Evolutionary conservation across 306 rosid genomes (phyloP).

Genomic region (Dryas alaskensis): DNA sequence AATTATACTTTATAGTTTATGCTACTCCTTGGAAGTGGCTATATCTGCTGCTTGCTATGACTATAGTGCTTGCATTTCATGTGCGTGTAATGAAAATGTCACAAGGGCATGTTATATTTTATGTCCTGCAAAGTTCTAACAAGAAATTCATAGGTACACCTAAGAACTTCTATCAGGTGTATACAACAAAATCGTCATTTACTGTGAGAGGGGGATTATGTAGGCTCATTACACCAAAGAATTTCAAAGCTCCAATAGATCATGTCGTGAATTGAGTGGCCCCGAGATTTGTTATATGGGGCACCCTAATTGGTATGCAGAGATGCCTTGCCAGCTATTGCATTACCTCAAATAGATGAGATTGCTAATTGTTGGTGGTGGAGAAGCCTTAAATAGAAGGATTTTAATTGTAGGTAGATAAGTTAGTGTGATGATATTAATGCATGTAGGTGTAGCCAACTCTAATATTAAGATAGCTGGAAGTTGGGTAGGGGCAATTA

Average conservation of each 20-base stretch:
- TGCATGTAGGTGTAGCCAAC: conserved; percentile 69
- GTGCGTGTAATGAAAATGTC: neutral
- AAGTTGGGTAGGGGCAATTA: conserved; percentile 58
- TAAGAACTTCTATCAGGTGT: no score
- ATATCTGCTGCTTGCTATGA: neutral
- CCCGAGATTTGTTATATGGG: conserved; percentile 38
- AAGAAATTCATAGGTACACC: no score
- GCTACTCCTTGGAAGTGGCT: neutral
- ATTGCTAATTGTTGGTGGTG: conserved; percentile 31
- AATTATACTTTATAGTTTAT: neutral
- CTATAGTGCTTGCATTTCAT: neutral
- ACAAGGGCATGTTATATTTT: neutral
- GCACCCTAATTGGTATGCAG: conserved; percentile 21
- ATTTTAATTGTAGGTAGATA: conserved; percentile 51
- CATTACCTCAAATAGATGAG: conserved; percentile 28
- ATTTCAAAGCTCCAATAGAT: neutral
- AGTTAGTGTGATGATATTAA: conserved; percentile 55
- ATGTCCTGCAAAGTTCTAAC: conserved; percentile 13
- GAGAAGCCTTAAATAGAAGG: conserved; percentile 34
- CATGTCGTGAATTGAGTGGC: conserved; percentile 34
- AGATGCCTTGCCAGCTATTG: conserved; percentile 32
- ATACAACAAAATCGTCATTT: no score
- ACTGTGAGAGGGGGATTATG: no score
- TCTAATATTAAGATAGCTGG: conserved; percentile 48
- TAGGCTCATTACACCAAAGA: no score